Base-by-base conservation (phyloP, 768 basidiomycete species). In the Tubosaeta sp. region DNA sequence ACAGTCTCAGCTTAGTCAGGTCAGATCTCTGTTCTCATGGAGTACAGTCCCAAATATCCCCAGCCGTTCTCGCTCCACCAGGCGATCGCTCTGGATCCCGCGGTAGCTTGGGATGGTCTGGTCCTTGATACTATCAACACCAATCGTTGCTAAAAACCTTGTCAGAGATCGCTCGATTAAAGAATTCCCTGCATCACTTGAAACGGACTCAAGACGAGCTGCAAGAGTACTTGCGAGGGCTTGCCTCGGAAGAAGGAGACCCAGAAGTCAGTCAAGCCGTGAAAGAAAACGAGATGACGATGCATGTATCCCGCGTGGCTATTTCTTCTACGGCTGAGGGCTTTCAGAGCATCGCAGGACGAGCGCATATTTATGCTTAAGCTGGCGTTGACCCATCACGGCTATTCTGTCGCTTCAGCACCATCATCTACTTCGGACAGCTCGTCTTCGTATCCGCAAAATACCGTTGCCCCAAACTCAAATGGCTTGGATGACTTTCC, bases 1-100 rank as follows among this genome's bases (percentile, higher is more conserved):
- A 13, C 10, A 21, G 38, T 12, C 3, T 18, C 27, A 21, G 61
- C 62, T 66, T 63, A 66, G 64, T 63, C 56, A 58, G 40, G 12
- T 48, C 31, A 9, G 4, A 6, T 31, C 22, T 38, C 16, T 3
- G 36, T 31, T 27, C 38, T 38, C 51, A 24, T 87, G 85, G 83
- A 86, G 39, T 88, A 82, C 67, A 71, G 57, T 42, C 84, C 87
- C 31, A 81, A 78, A 36, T 82, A 86, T 67, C 56, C 73, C 10
- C 90, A 93, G 57, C 90, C 90, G 1, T 93, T 91, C 67, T 81
- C 87, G 6, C 63, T 89, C 30, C 60, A 69, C 30, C 79, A 90
- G 58, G 89, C 86, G 0, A 69, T 79, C 27, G 70, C 68, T 16
- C 73, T 92, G 47, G 86, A 89, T 57, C 78, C 86, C 6, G 65